Evolutionary conservation across 2,329 filamentous ascomycete species (phyloP).

Genomic region (Aspergillus versicolor): DNA sequence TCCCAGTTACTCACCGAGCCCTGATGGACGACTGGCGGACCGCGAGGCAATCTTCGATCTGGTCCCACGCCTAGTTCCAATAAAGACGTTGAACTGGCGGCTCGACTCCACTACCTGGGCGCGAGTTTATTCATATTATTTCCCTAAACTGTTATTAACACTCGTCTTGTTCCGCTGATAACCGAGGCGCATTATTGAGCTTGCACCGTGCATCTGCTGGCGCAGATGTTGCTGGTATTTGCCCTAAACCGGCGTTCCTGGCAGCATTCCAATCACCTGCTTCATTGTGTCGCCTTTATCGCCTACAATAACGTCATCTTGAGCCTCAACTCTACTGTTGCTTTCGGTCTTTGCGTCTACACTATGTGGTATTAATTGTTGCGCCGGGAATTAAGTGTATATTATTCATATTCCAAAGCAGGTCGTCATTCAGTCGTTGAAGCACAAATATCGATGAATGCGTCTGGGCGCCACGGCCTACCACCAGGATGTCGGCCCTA

Average conservation of each 20-base stretch:
- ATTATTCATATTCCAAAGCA: slow-evolving; percentile 8
- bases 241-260: not conserved
- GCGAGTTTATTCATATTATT: not conserved
- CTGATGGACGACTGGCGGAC: slow-evolving; percentile 10
- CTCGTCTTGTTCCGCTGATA: slow-evolving; percentile 1
- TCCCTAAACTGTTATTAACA: not conserved
- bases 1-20: slow-evolving; percentile 6
- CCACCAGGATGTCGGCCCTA: slow-evolving; percentile 50
- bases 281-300: not conserved
- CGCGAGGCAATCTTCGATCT: slow-evolving; percentile 20
- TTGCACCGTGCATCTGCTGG: not conserved
- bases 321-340: not conserved
- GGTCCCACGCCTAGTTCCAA: slow-evolving; percentile 17
- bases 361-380: not conserved
- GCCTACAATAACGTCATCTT: not conserved
- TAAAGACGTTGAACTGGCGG: slow-evolving; percentile 6
- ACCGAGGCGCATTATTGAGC: not conserved
- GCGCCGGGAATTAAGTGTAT: not conserved
- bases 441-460: not conserved
- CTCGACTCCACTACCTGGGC: slow-evolving; percentile 11
- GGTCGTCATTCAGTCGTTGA: slow-evolving; percentile 4
- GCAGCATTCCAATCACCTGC: not conserved
- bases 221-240: not conserved
- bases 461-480: slow-evolving; percentile 17
- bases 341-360: not conserved